Conservation (phyloP, 805 yeast species). For the Pichia phayaonensis region DNA sequence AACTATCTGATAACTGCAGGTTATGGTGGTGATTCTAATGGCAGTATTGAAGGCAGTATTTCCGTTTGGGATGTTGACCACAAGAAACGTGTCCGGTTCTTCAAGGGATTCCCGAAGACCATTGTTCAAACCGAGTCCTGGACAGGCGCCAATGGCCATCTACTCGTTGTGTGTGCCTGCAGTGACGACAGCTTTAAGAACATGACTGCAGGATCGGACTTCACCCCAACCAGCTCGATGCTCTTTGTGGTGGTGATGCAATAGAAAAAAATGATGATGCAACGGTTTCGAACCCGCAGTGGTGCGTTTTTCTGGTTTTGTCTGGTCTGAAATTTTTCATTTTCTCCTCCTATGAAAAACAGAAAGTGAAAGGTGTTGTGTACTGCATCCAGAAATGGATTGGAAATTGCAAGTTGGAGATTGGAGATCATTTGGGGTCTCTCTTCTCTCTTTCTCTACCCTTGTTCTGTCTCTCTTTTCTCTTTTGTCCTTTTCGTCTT, state of each 20-base stretch:
- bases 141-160: not conserved
- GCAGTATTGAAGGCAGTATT: slow-evolving; percentile 20
- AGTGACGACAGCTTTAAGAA: slow-evolving; percentile 38
- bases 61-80: slow-evolving; percentile 27
- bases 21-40: slow-evolving; percentile 2
- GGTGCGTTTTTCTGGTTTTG: not conserved
- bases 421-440: not conserved
- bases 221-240: not conserved
- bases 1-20: slow-evolving; percentile 22
- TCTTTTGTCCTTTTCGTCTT: too few relatives aligned
- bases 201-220: slow-evolving; percentile 10
- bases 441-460: not conserved
- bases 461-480: not conserved
- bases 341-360: not conserved
- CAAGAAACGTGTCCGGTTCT: slow-evolving; percentile 23
- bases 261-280: not conserved
- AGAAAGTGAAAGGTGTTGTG: not conserved
- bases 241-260: not conserved
- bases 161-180: slow-evolving; percentile 1
- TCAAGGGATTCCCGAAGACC: slow-evolving; percentile 15
- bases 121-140: slow-evolving; percentile 10
- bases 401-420: not conserved
- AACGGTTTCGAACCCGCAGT: not conserved
- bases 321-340: not conserved
- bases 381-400: not conserved